A percentile compares a stretch with the other conserved stretches of the same genome.
phyloP scores from a whole-genome alignment of 2,329 filamentous ascomycete species.

The Rhexocercosporidium sp. region DNA sequence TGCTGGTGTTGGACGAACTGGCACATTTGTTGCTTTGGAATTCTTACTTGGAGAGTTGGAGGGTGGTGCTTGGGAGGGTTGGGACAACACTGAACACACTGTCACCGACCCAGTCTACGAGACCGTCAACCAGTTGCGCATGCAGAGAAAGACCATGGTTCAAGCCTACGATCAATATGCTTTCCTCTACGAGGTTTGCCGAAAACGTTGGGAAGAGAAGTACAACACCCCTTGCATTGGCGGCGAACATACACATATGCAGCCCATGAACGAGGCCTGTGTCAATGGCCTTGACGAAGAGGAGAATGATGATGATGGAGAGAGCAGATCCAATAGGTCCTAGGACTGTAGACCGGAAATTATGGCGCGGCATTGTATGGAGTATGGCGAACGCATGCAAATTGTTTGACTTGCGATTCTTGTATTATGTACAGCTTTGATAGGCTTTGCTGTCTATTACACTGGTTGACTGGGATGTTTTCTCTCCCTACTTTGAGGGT shows the following conservation, averaged over 20 bases:
- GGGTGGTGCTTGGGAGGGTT: slow-evolving; percentile 59
- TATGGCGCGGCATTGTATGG: slow-evolving; percentile 13
- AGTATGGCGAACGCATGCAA: slow-evolving; percentile 18
- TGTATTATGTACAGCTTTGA: slow-evolving; percentile 11
- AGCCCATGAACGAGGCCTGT: slow-evolving; percentile 21
- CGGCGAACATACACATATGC: slow-evolving; percentile 34
- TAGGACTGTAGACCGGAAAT: slow-evolving; percentile 1
- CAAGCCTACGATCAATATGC: slow-evolving; percentile 83
- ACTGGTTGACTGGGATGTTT: background rate
- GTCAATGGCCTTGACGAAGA: slow-evolving; percentile 19
- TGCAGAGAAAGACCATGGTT: slow-evolving; percentile 95
- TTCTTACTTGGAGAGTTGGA: slow-evolving; percentile 85
- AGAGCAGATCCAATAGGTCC: background rate
- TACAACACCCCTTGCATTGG: slow-evolving; percentile 47
- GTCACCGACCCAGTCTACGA: slow-evolving; percentile 74
- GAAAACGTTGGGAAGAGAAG: slow-evolving; percentile 73
- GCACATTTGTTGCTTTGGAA: slow-evolving; percentile 96
- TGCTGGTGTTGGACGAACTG: slow-evolving; percentile 90
- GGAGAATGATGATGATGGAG: background rate
- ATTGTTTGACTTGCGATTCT: slow-evolving; percentile 7
- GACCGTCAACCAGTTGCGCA: slow-evolving; percentile 78
- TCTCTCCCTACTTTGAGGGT: background rate
- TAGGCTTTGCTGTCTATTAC: background rate
- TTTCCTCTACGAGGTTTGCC: slow-evolving; percentile 88
- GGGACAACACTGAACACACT: slow-evolving; percentile 41